Conservation (phyloP, 148 eudicot species). For the Hydrangea macrophylla region DNA sequence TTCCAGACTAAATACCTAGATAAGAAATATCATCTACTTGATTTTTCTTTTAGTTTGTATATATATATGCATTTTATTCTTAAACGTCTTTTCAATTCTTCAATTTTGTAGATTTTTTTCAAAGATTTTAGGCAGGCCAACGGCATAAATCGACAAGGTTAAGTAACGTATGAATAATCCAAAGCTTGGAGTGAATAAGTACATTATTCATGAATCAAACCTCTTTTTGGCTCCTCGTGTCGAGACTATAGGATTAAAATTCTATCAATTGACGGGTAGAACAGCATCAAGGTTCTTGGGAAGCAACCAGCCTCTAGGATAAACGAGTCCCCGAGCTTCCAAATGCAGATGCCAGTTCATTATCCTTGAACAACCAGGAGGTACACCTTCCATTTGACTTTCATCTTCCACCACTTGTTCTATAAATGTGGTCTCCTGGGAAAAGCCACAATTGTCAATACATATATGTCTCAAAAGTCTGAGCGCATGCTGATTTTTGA, state of each 20-base stretch:
- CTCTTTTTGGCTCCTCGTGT: constrained; percentile 3
- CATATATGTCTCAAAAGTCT: neutral
- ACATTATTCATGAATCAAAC: neutral
- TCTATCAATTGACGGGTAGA: constrained; percentile 36
- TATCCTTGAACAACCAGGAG: constrained; percentile 58
- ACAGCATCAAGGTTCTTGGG: constrained; percentile 58
- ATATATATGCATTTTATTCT: too few species aligned
- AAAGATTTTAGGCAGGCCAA: neutral
- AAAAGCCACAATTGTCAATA: constrained; percentile 9
- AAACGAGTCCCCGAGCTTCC: constrained; percentile 56
- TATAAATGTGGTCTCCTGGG: constrained; percentile 91
- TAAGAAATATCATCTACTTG: neutral
- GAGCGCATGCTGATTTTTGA: neutral
- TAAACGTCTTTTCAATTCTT: neutral
- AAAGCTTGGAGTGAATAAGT: neutral
- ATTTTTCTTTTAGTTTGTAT: neutral
- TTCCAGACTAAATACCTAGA: neutral
- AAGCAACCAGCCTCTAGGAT: constrained; percentile 84
- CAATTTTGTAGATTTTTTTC: neutral
- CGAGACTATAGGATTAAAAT: neutral
- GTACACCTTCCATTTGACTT: constrained; percentile 83
- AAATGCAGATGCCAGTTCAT: constrained; percentile 98
- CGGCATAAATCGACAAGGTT: neutral
- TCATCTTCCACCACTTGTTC: constrained; percentile 92
- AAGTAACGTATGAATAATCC: neutral